A percentile compares a stretch with the other conserved stretches of the same genome.
These are phyloP conservation scores for Biscogniauxia mediterranea DNA, from an alignment of 2,329 filamentous ascomycete species.

Conservation along the genomic window DNA sequence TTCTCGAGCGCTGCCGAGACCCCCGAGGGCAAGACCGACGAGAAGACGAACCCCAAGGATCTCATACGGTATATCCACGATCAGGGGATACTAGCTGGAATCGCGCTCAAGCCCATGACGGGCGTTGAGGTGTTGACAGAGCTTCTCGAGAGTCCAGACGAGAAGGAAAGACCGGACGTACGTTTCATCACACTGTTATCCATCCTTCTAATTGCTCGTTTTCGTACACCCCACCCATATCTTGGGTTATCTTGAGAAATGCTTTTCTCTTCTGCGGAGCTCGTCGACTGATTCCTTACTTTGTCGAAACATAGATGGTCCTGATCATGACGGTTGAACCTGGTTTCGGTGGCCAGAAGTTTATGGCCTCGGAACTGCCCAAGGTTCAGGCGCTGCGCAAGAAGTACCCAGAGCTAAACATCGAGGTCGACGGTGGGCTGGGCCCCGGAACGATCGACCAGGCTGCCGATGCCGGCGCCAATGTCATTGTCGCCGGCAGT, in stretches of 20 bases:
- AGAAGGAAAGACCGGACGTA: slow-evolving; percentile 84
- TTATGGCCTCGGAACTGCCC: slow-evolving; percentile 93
- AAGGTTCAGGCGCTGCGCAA: slow-evolving; percentile 84
- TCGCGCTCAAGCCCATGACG: slow-evolving; percentile 93
- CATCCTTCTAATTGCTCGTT: no score
- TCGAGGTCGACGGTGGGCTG: slow-evolving; percentile 93
- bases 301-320: slow-evolving; percentile 72
- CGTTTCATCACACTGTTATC: slow-evolving; percentile 35
- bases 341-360: slow-evolving; percentile 96
- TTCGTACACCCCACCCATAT: no score
- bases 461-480: slow-evolving; percentile 91
- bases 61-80: slow-evolving; percentile 90
- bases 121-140: slow-evolving; percentile 90
- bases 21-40: slow-evolving; percentile 66
- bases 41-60: slow-evolving; percentile 77
- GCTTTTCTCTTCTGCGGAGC: no score
- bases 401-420: slow-evolving; percentile 88
- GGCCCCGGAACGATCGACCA: slow-evolving; percentile 87
- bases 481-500: slow-evolving; percentile 95
- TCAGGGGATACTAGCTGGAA: slow-evolving; percentile 82
- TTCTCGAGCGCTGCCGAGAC: slow-evolving; percentile 81
- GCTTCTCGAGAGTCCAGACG: slow-evolving; percentile 70
- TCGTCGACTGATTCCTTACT: neutral
- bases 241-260: no score
- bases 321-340: slow-evolving; percentile 98